A percentile compares a stretch with the other conserved stretches of the same genome.
These are phyloP conservation scores for Protomyces inouyei DNA, from an alignment of 1,139 yeast genomes.

Conservation along the genomic window DNA sequence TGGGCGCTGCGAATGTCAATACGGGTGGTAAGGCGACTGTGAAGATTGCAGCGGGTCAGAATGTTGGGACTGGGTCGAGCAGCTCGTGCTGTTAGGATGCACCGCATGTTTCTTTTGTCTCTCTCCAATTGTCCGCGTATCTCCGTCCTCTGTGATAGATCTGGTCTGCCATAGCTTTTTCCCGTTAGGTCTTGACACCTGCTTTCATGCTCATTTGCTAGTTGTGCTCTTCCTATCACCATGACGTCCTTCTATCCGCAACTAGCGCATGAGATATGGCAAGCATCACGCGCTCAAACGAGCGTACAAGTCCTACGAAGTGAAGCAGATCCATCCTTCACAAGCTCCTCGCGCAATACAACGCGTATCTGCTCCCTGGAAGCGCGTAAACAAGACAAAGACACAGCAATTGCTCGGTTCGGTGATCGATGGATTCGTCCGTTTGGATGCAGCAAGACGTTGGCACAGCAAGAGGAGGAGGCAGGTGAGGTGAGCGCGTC, in stretches of 20 bases:
- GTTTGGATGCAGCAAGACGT: not conserved
- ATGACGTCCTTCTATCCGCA: not conserved
- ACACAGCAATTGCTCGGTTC: not conserved
- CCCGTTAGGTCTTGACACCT: not conserved
- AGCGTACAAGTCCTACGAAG: not conserved
- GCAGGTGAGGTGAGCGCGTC: not conserved
- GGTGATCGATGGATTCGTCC: not conserved
- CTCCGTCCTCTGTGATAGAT: not conserved
- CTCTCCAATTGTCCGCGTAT: not conserved
- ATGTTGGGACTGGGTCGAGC: conserved; percentile 62
- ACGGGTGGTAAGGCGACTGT: conserved; percentile 63
- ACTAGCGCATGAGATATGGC: not conserved
- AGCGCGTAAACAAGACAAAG: not conserved
- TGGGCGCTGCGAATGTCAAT: conserved; percentile 63
- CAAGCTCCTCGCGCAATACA: not conserved
- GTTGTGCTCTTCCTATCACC: not conserved
- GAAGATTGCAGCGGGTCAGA: conserved; percentile 78
- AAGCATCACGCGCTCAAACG: not conserved
- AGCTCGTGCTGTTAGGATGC: conserved; percentile 65
- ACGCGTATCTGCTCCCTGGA: not conserved
- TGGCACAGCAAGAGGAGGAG: not conserved
- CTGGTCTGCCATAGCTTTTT: conserved; percentile 8
- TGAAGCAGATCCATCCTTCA: not conserved
- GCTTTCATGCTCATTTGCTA: too few species aligned
- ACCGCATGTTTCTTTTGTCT: not conserved